Conservation (phyloP, 1,139 yeast genomes). For the Diutina rugosa region DNA sequence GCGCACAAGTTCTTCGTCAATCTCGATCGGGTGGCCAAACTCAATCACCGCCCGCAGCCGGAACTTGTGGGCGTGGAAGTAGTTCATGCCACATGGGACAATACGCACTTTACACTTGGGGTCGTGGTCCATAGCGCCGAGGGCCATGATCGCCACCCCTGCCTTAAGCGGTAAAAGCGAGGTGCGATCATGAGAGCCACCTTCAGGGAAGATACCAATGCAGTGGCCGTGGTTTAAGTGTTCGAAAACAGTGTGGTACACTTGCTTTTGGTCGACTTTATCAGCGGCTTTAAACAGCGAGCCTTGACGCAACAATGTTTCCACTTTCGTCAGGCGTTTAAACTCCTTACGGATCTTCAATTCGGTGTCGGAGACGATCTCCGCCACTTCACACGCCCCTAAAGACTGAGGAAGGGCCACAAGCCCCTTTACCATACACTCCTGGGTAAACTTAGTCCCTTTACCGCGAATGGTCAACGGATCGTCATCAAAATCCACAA, state of each 20-base stretch:
- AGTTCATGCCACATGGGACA: conserved; percentile 95
- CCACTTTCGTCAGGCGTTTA: conserved; percentile 33
- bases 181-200: conserved; percentile 93
- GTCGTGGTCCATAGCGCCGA: conserved; percentile 53
- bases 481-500: conserved; percentile 30
- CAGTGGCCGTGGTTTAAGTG: conserved; percentile 73
- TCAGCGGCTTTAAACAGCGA: conserved; percentile 63
- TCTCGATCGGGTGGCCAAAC: conserved; percentile 80
- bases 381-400: conserved; percentile 65
- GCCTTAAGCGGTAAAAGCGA: conserved; percentile 86
- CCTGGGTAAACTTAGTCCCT: conserved; percentile 55
- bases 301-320: conserved; percentile 33
- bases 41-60: conserved; percentile 91
- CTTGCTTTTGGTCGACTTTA: conserved; percentile 73
- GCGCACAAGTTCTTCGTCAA: conserved; percentile 48
- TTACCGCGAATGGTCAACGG: conserved; percentile 45
- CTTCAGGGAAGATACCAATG: conserved; percentile 95
- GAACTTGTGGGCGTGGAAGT: conserved; percentile 91
- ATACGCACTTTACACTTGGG: conserved; percentile 40
- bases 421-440: conserved; percentile 56
- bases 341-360: conserved; percentile 62
- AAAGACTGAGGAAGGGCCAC: conserved; percentile 68
- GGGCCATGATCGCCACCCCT: conserved; percentile 96
- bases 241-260: conserved; percentile 69
- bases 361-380: conserved; percentile 64